Base-by-base conservation (phyloP, 169 alveolate genomes). In the Theileria parva region DNA sequence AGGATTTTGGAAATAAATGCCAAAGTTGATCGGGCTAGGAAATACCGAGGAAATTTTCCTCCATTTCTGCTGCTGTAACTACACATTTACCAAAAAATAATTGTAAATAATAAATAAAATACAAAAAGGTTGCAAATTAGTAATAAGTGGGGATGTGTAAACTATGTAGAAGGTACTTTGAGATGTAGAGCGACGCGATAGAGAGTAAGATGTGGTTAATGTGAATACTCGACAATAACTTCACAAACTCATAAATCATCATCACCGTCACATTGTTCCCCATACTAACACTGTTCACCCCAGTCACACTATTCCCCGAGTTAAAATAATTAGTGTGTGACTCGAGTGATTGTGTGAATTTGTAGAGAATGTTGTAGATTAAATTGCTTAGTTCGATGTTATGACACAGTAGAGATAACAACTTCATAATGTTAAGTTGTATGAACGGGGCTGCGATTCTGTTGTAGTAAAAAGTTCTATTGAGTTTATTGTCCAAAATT, bases 391-490 rank as follows among this genome's bases (percentile, higher is more conserved):
- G 9, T 15, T 61, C 23, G 19, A 25, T 27, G 60, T 85, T 9
- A 28, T 63, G 8, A 37, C 84, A 68, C 25, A 63, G 34, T n/a
- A n/a, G 1, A 1, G 84, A 71, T 69, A 85, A 67, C 2, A 85
- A 48, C 17, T 79, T 67, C 3, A 85, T 19, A 21, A 77, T 85
- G 2, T 76, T 93, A 30, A 95, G 95, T 86, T 97, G 96, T 66
- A 95, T 93, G 98, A 98, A 97, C 34, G 99, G 99, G 21, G 98
- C 99, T 19, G 99, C 99, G 67, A 96, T 92, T 73, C 97, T 87
- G 78, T 96, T 98, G 88, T 97, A 97, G 76, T 97, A 98, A 83
- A 92, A 97, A 59, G 95, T 98, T 70, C 92, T 89, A 30, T 97
- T 96, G 53, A 97, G 89, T 78, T 95, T 92, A 73, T 95, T 97